Evolutionary conservation across 139 green algal genomes (phyloP).

Genomic region (Volvox africanus): DNA sequence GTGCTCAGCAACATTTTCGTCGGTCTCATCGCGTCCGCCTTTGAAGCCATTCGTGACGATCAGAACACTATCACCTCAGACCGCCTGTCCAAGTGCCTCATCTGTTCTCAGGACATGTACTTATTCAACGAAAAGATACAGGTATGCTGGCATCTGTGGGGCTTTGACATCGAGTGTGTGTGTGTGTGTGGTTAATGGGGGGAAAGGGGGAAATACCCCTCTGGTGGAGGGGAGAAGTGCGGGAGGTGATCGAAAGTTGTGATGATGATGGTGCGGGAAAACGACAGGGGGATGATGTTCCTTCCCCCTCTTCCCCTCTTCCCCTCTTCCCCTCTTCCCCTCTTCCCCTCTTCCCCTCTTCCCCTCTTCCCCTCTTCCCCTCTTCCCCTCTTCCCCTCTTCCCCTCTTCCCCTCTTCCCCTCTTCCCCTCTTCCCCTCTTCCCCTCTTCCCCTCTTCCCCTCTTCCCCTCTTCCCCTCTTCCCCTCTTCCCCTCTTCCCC

Average conservation of each 20-base stretch:
- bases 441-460: too few relatives aligned
- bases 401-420: too few relatives aligned
- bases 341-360: neutral
- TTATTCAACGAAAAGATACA: slow-evolving; percentile 38
- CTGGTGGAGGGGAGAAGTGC: neutral
- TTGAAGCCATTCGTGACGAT: slow-evolving; percentile 62
- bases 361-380: neutral
- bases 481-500: too few relatives aligned
- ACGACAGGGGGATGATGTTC: too few relatives aligned
- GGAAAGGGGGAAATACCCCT: neutral
- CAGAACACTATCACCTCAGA: slow-evolving; percentile 51
- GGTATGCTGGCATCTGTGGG: neutral
- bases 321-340: neutral
- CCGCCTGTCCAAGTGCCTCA: slow-evolving; percentile 55
- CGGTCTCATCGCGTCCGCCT: slow-evolving; percentile 59
- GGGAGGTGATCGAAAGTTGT: too few relatives aligned
- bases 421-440: too few relatives aligned
- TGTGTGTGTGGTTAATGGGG: neutral
- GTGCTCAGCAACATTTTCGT: slow-evolving; percentile 63
- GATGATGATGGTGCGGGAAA: too few relatives aligned
- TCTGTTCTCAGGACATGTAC: slow-evolving; percentile 52
- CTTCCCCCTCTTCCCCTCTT: neutral
- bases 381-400: neutral
- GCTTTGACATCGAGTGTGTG: too few relatives aligned
- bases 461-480: too few relatives aligned